Conservation (phyloP, 2,329 filamentous ascomycete species). For the Cordyceps farinosa region DNA sequence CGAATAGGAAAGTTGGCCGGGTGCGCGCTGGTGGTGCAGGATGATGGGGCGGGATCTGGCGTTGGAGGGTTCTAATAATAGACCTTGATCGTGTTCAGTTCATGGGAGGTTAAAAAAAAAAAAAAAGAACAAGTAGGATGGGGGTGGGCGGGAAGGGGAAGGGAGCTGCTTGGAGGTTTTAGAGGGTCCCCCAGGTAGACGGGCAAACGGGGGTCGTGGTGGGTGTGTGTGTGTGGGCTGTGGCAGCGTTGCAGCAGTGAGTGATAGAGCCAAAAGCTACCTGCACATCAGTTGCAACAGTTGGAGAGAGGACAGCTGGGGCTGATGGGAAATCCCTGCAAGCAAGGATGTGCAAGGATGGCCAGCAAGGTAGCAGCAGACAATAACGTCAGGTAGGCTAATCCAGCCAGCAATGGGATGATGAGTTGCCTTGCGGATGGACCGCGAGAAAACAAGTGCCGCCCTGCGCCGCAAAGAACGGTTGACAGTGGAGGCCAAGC, state of each 20-base stretch:
- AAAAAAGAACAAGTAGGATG: slow-evolving; percentile 12
- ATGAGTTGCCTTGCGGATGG: too few relatives aligned
- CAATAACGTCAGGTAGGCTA: too few relatives aligned
- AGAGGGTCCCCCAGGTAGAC: neutral
- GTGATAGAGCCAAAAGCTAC: neutral
- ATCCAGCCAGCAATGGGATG: too few relatives aligned
- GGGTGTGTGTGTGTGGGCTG: neutral
- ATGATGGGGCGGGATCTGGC: slow-evolving; percentile 48
- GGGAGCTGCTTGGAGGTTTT: neutral
- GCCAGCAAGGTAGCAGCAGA: too few relatives aligned
- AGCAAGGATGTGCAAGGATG: too few relatives aligned
- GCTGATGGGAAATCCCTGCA: too few relatives aligned
- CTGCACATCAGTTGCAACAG: too few relatives aligned
- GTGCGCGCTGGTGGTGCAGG: slow-evolving; percentile 25
- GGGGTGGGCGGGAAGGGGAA: slow-evolving; percentile 5
- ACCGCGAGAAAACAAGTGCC: too few relatives aligned
- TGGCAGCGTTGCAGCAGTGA: neutral
- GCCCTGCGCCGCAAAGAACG: too few relatives aligned
- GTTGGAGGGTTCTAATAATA: slow-evolving; percentile 52
- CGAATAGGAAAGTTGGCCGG: slow-evolving; percentile 8
- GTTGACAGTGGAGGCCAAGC: too few relatives aligned
- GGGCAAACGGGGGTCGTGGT: neutral
- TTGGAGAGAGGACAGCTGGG: too few relatives aligned
- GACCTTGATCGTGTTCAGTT: slow-evolving; percentile 42
- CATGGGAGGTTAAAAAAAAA: slow-evolving; percentile 22